Conservation (phyloP, 225 moss, liverwort and hornwort genomes). For the Thuidium tamariscinum region DNA sequence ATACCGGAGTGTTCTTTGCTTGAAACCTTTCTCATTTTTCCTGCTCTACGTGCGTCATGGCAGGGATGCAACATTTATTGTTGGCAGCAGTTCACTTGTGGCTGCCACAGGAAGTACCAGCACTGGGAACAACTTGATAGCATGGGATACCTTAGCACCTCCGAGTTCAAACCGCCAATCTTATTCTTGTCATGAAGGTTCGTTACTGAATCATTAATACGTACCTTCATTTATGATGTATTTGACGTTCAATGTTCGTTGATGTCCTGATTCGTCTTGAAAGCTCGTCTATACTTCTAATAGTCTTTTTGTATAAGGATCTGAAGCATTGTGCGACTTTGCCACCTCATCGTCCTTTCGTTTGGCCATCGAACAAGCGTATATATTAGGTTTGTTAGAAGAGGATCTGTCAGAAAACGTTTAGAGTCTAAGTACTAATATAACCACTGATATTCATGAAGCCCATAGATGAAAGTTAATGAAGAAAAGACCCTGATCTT, state of each 20-base stretch:
- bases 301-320: not conserved
- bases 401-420: not conserved
- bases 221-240: not conserved
- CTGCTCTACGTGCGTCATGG: not conserved
- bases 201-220: not conserved
- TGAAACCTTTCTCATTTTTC: not conserved
- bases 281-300: not conserved
- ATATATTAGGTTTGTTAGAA: not conserved
- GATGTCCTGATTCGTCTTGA: not conserved
- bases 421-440: not conserved
- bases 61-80: slow-evolving; percentile 61
- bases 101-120: slow-evolving; percentile 51
- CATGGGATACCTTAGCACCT: slow-evolving; percentile 59
- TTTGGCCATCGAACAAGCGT: not conserved
- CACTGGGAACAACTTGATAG: slow-evolving; percentile 52
- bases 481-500: not conserved
- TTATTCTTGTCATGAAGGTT: slow-evolving; percentile 58
- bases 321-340: not conserved
- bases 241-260: not conserved
- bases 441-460: not conserved
- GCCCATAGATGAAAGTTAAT: not conserved
- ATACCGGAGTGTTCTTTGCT: not conserved
- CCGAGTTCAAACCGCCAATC: slow-evolving; percentile 54
- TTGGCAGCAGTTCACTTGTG: slow-evolving; percentile 44
- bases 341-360: not conserved